These are phyloP conservation scores for Ophiostoma quercus DNA, from an alignment of 2,329 filamentous ascomycete species.

Conservation along the genomic window DNA sequence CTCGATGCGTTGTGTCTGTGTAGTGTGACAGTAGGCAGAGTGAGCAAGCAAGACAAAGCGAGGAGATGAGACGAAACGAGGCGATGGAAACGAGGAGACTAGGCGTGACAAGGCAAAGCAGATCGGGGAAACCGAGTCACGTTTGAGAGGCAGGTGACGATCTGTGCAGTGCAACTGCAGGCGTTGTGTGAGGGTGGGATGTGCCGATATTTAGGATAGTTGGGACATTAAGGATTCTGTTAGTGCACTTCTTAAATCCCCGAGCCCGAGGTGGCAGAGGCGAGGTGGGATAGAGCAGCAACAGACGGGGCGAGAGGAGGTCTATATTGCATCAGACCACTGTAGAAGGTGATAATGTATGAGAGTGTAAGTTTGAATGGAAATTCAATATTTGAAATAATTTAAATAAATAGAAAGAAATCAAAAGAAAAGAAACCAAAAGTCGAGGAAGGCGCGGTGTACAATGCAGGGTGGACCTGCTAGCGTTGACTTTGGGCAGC, in stretches of 20 bases:
- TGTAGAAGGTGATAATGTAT: too few relatives aligned
- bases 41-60: neutral
- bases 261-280: neutral
- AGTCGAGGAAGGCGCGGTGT: neutral
- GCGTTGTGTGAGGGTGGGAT: neutral
- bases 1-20: neutral
- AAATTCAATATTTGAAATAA: too few relatives aligned
- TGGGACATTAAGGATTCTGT: neutral
- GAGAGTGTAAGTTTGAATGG: too few relatives aligned
- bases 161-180: neutral
- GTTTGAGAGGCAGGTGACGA: neutral
- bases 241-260: constrained; percentile 4
- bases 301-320: neutral
- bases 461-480: neutral
- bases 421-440: neutral
- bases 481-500: neutral
- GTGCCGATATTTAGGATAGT: neutral
- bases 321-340: neutral
- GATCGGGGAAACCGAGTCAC: neutral
- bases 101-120: neutral
- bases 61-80: neutral
- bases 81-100: neutral
- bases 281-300: neutral
- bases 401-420: neutral
- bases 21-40: neutral